A percentile compares a stretch with the other conserved stretches of the same genome.
Conservation (phyloP, 2,329 filamentous ascomycete genomes). For the Elsinoe fawcettii region DNA sequence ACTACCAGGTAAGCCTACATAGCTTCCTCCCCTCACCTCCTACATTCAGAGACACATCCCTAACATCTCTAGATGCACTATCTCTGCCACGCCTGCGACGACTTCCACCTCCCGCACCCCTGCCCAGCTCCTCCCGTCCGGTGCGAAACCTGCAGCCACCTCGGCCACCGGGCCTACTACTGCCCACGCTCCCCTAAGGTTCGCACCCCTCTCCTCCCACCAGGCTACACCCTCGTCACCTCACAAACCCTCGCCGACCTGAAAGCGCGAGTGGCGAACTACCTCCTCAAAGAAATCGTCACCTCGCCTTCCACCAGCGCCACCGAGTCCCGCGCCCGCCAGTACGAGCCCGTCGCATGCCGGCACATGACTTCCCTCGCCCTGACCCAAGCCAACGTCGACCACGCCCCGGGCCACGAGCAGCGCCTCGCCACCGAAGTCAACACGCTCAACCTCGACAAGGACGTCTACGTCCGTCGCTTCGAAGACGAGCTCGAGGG, state of each 20-base stretch:
- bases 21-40: too few relatives aligned
- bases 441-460: not conserved
- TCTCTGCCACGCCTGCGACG: slow-evolving; percentile 18
- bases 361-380: not conserved
- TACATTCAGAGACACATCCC: too few relatives aligned
- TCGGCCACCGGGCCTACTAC: slow-evolving; percentile 16
- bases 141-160: slow-evolving; percentile 11
- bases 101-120: slow-evolving; percentile 16
- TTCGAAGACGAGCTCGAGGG: not conserved
- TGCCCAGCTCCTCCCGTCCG: slow-evolving; percentile 3
- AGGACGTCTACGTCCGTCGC: not conserved
- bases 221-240: not conserved
- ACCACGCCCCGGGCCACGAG: not conserved
- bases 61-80: not conserved
- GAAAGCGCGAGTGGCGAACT: not conserved
- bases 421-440: not conserved
- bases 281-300: not conserved
- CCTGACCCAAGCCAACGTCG: not conserved
- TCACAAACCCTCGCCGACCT: not conserved
- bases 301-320: not conserved
- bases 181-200: slow-evolving; percentile 3
- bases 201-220: not conserved
- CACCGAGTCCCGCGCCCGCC: not conserved
- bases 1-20: slow-evolving; percentile 8
- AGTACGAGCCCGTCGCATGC: not conserved